Percentiles rank a stretch among this genome's conserved stretches.
Conservation (phyloP, 2,329 filamentous ascomycete species). For the Madurella fahalii region DNA sequence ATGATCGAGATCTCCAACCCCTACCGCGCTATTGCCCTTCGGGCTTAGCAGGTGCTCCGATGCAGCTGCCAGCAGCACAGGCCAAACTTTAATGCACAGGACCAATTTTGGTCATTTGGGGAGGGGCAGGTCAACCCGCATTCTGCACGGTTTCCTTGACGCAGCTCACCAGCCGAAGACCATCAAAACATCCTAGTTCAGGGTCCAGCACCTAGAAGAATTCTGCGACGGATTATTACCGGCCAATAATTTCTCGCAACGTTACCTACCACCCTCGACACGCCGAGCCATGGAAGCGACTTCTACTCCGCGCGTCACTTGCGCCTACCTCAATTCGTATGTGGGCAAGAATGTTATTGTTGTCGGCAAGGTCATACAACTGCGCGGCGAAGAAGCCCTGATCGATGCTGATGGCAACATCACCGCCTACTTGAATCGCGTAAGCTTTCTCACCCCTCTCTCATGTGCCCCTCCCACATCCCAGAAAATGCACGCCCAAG, state of each 20-base stretch:
- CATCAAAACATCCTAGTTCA: too few relatives aligned
- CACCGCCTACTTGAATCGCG: constrained; percentile 68
- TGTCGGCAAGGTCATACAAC: constrained; percentile 76
- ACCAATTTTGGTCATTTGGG: neutral
- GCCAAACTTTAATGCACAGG: constrained; percentile 10
- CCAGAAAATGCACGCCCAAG: neutral
- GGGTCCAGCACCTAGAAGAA: neutral
- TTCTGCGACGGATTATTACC: neutral
- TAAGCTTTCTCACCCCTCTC: constrained; percentile 36
- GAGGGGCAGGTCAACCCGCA: neutral
- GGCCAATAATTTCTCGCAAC: neutral
- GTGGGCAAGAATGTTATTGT: constrained; percentile 73
- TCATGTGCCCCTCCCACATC: neutral
- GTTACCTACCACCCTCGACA: neutral
- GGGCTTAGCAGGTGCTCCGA: neutral
- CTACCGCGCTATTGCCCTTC: neutral
- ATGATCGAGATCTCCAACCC: neutral
- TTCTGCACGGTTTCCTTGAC: too few relatives aligned
- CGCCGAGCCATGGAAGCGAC: constrained; percentile 59
- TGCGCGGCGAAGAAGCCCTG: constrained; percentile 74
- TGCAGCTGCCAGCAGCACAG: constrained; percentile 1
- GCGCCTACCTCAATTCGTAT: constrained; percentile 73
- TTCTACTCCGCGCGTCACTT: constrained; percentile 76
- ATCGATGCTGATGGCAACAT: constrained; percentile 78
- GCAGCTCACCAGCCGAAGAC: too few relatives aligned